Base-by-base conservation (phyloP, 2,329 filamentous ascomycete species). In the Stagonosporopsis chrysanthemi region DNA sequence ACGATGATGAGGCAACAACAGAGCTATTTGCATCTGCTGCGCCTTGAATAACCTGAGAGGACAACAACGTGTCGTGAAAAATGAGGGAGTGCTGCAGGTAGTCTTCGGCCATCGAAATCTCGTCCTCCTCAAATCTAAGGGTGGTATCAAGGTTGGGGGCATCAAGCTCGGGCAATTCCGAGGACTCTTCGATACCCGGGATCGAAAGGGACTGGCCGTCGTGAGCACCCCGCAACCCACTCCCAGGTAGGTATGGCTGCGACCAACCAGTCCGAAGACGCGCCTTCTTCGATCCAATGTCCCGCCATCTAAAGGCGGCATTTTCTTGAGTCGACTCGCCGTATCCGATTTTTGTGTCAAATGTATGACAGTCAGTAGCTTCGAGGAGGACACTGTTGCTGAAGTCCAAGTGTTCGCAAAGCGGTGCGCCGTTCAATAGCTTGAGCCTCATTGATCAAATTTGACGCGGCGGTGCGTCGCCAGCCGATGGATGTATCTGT, bases 71-170 rank as follows among this genome's bases (percentile, higher is more conserved):
- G 61, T 90, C 83, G 70, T 96, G 86, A 14, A 89, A 78, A 2
- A 87, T 84, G 45, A 96, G 83, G 0, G 91, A 95, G 67, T 94
- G 86, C 62, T 95, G 86, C 66, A 91, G 90, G 73, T 95, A 96
- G 8, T 62, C 66, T 35, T 70, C 63, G 5, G 61, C 43, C 9
- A 61, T 58, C 4, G 64, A 49, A 33, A 33, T 14, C 1, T 15
- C 31, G 3, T 58, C 57, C 8, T 70, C 65, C 15, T 63, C 49
- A n/a, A 66, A 29, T 12, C 42, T 49, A n/a, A 63, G 35, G 4
- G 67, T 73, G 2, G 70, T 69, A 12, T 75, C 67, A 44, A 73
- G 65, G 19, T 62, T 49, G 6, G 67, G 63, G 0, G 57, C 53
- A 52, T 73, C 54, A 50, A 71, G 56, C 19, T 60, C 43, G 35